Evolutionary conservation across 305 asterid species (phyloP).

Genomic region (Fraxinus xanthoxyloides): DNA sequence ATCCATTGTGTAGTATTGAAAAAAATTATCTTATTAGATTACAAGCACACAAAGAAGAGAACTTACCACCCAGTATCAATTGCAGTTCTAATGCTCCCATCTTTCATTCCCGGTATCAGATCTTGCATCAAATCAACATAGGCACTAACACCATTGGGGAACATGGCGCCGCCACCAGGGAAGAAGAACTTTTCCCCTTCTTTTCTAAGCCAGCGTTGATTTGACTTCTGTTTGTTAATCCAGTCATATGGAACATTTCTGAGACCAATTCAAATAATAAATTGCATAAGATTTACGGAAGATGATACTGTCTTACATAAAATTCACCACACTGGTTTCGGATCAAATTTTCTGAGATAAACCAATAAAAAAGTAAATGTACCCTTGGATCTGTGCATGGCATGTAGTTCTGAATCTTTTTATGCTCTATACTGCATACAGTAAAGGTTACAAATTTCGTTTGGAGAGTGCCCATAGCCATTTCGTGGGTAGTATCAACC

Average conservation of each 20-base stretch:
- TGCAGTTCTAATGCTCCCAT: constrained; percentile 82
- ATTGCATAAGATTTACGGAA: constrained; percentile 2
- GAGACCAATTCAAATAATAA: constrained; percentile 17
- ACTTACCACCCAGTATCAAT: constrained; percentile 97
- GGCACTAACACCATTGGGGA: constrained; percentile 81
- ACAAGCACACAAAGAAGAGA: constrained; percentile 11
- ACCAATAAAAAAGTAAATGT: no score
- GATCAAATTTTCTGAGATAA: neutral
- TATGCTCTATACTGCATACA: no score
- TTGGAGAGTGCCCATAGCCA: no score
- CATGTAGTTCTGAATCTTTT: no score
- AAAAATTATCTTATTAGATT: neutral
- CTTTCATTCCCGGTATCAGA: constrained; percentile 87
- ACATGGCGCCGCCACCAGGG: constrained; percentile 99
- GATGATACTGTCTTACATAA: neutral
- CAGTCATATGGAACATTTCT: constrained; percentile 97
- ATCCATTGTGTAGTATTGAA: constrained; percentile 3
- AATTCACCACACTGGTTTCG: neutral
- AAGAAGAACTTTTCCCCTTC: constrained; percentile 92
- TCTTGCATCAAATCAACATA: constrained; percentile 83
- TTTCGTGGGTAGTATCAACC: no score
- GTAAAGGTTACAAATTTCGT: no score
- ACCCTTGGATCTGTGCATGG: no score
- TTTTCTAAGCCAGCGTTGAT: constrained; percentile 94
- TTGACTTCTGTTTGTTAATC: constrained; percentile 93